A percentile compares a stretch with the other conserved stretches of the same genome.
phyloP scores from a whole-genome alignment of 768 basidiomycete species.

The Auriscalpium vulgare region DNA sequence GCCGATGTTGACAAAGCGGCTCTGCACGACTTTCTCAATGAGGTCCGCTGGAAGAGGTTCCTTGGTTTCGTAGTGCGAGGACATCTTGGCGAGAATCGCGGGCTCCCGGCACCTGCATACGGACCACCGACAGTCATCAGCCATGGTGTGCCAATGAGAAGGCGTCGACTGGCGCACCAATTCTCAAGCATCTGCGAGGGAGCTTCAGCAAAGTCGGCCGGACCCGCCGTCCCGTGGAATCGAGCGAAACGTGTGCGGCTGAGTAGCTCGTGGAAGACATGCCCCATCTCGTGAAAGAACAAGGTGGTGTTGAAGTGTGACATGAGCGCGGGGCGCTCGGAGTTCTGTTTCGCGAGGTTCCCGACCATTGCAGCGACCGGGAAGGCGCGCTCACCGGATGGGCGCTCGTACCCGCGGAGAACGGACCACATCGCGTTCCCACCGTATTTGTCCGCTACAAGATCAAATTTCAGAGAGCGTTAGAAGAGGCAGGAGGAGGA shows the following conservation, averaged over 20 bases:
- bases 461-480: not conserved
- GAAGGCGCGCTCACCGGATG: constrained; percentile 55
- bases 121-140: too few species aligned
- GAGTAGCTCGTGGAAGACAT: constrained; percentile 45
- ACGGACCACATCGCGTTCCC: constrained; percentile 85
- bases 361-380: constrained; percentile 84
- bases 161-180: constrained; percentile 39
- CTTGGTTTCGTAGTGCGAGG: constrained; percentile 71
- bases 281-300: constrained; percentile 86
- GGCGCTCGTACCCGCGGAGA: constrained; percentile 51
- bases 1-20: constrained; percentile 71
- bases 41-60: constrained; percentile 62
- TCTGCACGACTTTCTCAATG: constrained; percentile 75
- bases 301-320: constrained; percentile 80
- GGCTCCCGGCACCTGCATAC: constrained; percentile 69
- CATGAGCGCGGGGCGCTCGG: constrained; percentile 77
- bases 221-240: constrained; percentile 80
- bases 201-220: constrained; percentile 81
- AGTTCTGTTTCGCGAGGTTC: constrained; percentile 80
- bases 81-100: constrained; percentile 67
- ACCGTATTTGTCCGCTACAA: constrained; percentile 64
- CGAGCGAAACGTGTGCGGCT: constrained; percentile 61
- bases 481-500: not conserved
- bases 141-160: too few species aligned
- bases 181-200: constrained; percentile 92